These are phyloP conservation scores for Sporobolomyces pararoseus DNA, from an alignment of 768 basidiomycete species.

Conservation along the genomic window DNA sequence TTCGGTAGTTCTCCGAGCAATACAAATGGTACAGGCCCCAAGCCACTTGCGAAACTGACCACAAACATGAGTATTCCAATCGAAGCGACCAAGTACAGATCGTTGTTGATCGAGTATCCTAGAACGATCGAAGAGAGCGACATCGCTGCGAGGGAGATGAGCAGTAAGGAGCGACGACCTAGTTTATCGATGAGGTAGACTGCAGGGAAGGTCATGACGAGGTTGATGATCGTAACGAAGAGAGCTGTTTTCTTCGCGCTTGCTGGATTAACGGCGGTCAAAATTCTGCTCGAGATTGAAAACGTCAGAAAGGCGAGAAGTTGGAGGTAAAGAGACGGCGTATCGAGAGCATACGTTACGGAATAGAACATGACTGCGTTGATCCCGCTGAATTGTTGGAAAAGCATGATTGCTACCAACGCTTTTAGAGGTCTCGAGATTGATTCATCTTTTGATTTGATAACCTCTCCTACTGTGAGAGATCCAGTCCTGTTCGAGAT, in stretches of 20 bases:
- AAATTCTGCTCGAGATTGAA: slow-evolving; percentile 61
- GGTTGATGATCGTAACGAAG: slow-evolving; percentile 48
- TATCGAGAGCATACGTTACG: background rate
- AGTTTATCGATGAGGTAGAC: slow-evolving; percentile 51
- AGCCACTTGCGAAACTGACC: slow-evolving; percentile 80
- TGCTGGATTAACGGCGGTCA: slow-evolving; percentile 52
- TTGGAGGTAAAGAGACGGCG: background rate
- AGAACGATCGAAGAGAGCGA: slow-evolving; percentile 46
- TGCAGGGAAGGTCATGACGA: slow-evolving; percentile 52
- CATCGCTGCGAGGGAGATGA: slow-evolving; percentile 48
- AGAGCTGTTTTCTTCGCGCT: slow-evolving; percentile 36
- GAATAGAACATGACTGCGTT: slow-evolving; percentile 47
- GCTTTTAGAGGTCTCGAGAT: slow-evolving; percentile 63
- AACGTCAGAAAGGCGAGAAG: background rate
- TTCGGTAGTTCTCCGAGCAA: slow-evolving; percentile 88
- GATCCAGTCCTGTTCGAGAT: background rate
- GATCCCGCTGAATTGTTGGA: slow-evolving; percentile 72
- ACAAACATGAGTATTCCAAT: slow-evolving; percentile 47
- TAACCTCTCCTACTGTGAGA: slow-evolving; percentile 11
- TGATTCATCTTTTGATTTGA: slow-evolving; percentile 3
- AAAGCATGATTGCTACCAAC: slow-evolving; percentile 66
- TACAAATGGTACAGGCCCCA: slow-evolving; percentile 89
- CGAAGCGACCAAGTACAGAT: slow-evolving; percentile 43
- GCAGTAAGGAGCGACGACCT: slow-evolving; percentile 47
- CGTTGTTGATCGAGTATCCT: slow-evolving; percentile 47